Evolutionary conservation across 169 alveolate genomes (phyloP).

Genomic region (Eimeria praecox): DNA sequence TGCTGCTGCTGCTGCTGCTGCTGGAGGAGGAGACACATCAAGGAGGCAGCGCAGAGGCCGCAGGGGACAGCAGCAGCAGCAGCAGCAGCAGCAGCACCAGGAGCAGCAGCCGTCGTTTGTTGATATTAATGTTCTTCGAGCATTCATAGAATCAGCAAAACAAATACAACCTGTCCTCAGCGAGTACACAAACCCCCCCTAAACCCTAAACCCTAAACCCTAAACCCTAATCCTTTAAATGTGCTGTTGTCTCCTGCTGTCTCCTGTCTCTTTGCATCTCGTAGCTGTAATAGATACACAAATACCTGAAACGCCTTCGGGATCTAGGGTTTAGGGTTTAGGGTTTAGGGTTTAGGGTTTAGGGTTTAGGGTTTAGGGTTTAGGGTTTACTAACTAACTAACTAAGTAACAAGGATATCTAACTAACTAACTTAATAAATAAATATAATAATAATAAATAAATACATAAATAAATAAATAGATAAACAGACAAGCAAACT

Average conservation of each 20-base stretch:
- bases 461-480: too few relatives aligned
- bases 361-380: slow-evolving; percentile 7
- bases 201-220: too few relatives aligned
- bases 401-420: too few relatives aligned
- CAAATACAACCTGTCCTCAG: slow-evolving; percentile 50
- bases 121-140: slow-evolving; percentile 63
- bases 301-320: neutral
- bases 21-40: neutral
- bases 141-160: slow-evolving; percentile 72
- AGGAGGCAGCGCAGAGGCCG: neutral
- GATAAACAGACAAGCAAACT: too few relatives aligned
- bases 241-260: neutral
- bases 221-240: neutral
- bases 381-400: neutral
- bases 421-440: too few relatives aligned
- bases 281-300: neutral
- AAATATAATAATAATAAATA: too few relatives aligned
- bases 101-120: slow-evolving; percentile 29
- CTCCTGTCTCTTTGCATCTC: neutral
- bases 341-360: slow-evolving; percentile 6
- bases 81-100: slow-evolving; percentile 29
- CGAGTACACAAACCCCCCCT: slow-evolving; percentile 14
- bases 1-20: neutral
- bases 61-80: neutral
- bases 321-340: neutral